Base-by-base conservation (phyloP, 345 rosid species). In the Stellera chamaejasme region DNA sequence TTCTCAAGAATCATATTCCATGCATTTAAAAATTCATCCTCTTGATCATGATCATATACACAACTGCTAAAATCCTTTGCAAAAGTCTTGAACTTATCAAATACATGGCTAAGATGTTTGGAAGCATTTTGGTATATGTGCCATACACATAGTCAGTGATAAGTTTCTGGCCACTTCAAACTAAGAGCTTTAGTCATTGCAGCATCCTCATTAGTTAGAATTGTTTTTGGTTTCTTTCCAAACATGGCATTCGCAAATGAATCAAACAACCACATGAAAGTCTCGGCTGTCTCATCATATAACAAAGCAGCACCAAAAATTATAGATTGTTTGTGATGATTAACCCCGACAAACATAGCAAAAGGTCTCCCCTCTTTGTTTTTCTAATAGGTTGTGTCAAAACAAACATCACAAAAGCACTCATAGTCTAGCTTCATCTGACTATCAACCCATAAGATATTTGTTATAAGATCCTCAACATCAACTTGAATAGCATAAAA, bases 51-150 rank as follows among this genome's bases (percentile, higher is more conserved):
- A 13, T 65, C 62, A 64, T 54, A 75, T n/a, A 67, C 58, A 19
- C 73, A 75, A 54, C 68, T 54, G 65, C 66, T 62, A 54, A 69
- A 71, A 57, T 50, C 71, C 60, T 4, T 13, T 49, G 65, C 47
- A 52, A 73, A 67, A 16, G 65, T 36, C 43, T 61, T 53, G 32
- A 16, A 32, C 44, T 65, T 58, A 48, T 65, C 53, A 32, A 53
- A 16, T 5, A 54, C 54, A 28, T 45, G 66, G 55, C 59, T 45
- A 32, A 74, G 72, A 52, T 72, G 75, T 60, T 69, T 61, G 19
- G 57, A 61, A 11, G 69, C 72, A 63, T 67, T 80, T 48, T 66
- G 72, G 43, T 60, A 52, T 69, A 74, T 74, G 67, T 74, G 82
- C 74, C 72, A 69, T 9, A 58, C 39, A 43, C 60, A 58, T 39